A percentile compares a stretch with the other conserved stretches of the same genome.
phyloP scores from a whole-genome alignment of 169 alveolate species.

The Eimeria tenella region DNA sequence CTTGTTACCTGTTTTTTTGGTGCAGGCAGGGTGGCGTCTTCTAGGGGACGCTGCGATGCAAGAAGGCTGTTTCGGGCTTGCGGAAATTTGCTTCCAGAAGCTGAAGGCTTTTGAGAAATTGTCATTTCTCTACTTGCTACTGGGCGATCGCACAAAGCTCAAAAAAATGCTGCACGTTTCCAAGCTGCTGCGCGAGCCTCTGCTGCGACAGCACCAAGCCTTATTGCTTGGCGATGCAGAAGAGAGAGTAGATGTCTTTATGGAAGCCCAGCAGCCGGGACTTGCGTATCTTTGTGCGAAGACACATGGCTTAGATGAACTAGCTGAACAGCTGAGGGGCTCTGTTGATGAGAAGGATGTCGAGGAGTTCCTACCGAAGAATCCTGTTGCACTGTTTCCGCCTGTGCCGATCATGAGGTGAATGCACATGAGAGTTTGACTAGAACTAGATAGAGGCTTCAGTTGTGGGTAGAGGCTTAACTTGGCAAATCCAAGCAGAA shows the following conservation, averaged over 20 bases:
- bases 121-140: constrained; percentile 89
- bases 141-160: constrained; percentile 87
- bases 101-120: constrained; percentile 91
- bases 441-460: neutral
- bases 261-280: constrained; percentile 92
- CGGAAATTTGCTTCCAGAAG: constrained; percentile 93
- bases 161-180: constrained; percentile 90
- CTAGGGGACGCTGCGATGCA: constrained; percentile 86
- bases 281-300: constrained; percentile 89
- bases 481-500: neutral
- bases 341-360: constrained; percentile 72
- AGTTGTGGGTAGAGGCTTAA: neutral
- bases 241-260: constrained; percentile 92
- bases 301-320: constrained; percentile 83
- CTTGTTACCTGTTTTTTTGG: neutral
- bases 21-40: constrained; percentile 78
- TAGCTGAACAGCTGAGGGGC: constrained; percentile 78
- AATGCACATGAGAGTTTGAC: neutral
- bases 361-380: constrained; percentile 74
- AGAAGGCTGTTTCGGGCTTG: constrained; percentile 92
- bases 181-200: constrained; percentile 88
- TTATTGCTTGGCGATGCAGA: constrained; percentile 91
- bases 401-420: constrained; percentile 79
- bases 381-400: constrained; percentile 73
- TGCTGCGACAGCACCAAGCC: constrained; percentile 91